These are phyloP conservation scores for Nitzschia sp. DNA, from an alignment of 108 stramenopile species.

Conservation along the genomic window DNA sequence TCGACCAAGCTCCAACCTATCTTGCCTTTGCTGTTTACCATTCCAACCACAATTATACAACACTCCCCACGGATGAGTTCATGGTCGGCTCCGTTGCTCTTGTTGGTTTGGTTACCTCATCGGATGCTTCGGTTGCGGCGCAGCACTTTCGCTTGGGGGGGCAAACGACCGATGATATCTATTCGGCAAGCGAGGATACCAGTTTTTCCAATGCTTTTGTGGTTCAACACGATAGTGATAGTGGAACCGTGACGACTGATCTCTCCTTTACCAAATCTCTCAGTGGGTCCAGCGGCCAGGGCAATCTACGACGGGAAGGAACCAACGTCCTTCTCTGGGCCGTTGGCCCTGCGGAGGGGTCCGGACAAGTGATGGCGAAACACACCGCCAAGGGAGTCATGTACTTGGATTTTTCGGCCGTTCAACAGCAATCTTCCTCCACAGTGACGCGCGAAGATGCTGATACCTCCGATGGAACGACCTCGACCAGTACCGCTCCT, in stretches of 20 bases:
- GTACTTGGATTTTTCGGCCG: constrained; percentile 20
- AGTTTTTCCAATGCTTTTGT: constrained; percentile 13
- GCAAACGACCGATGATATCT: constrained; percentile 13
- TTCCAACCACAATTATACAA: constrained; percentile 6
- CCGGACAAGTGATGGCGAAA: not conserved
- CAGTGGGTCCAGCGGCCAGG: not conserved
- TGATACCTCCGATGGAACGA: not conserved
- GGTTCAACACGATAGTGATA: constrained; percentile 21
- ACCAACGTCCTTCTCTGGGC: constrained; percentile 32
- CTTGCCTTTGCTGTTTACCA: constrained; percentile 29
- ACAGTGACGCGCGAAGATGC: not conserved
- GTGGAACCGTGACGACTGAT: constrained; percentile 20
- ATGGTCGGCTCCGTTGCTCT: constrained; percentile 29
- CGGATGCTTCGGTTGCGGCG: constrained; percentile 1
- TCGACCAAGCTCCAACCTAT: constrained; percentile 32
- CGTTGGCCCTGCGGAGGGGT: constrained; percentile 23
- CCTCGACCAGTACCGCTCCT: constrained; percentile 4
- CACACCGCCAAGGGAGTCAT: constrained; percentile 25
- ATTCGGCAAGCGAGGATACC: constrained; percentile 4
- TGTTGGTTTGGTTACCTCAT: constrained; percentile 23
- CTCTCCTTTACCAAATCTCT: constrained; percentile 29
- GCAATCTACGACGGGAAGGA: constrained; percentile 19
- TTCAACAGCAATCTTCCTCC: constrained; percentile 5
- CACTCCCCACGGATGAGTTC: constrained; percentile 5
- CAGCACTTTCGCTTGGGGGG: constrained; percentile 24